Percentiles rank a stretch among this genome's conserved stretches.
Conservation (phyloP, 2,329 filamentous ascomycete species). For the Colletotrichum karsti region DNA sequence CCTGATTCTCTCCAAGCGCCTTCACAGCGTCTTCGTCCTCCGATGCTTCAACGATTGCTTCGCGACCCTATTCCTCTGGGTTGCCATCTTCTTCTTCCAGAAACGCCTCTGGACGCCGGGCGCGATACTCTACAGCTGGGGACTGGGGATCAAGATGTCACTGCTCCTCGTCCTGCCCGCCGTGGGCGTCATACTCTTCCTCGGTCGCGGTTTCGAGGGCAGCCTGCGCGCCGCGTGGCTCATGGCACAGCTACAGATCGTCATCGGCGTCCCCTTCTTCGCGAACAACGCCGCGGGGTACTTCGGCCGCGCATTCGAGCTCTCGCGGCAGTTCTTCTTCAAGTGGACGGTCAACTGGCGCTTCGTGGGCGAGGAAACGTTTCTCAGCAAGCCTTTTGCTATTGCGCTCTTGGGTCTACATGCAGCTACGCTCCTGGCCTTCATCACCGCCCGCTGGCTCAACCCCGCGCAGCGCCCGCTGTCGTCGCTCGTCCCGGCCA, state of each 20-base stretch:
- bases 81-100: conserved; percentile 82
- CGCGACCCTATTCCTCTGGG: conserved; percentile 83
- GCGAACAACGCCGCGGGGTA: conserved; percentile 74
- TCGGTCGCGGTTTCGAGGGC: conserved; percentile 72
- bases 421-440: conserved; percentile 69
- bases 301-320: conserved; percentile 84
- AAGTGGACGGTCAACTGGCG: conserved; percentile 99
- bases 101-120: conserved; percentile 77
- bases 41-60: conserved; percentile 97
- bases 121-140: conserved; percentile 77
- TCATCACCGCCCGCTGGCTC: conserved; percentile 76
- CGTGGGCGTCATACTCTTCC: conserved; percentile 78
- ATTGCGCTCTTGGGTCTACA: conserved; percentile 73
- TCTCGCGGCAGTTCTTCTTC: conserved; percentile 91
- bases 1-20: conserved; percentile 86
- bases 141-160: conserved; percentile 95
- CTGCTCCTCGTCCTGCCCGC: conserved; percentile 84
- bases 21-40: conserved; percentile 93
- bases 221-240: conserved; percentile 75
- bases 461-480: conserved; percentile 70
- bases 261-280: conserved; percentile 74
- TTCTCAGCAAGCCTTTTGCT: conserved; percentile 76
- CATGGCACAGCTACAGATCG: conserved; percentile 81
- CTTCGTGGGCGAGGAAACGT: conserved; percentile 85
- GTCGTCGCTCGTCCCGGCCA: conserved; percentile 57